Base-by-base conservation (phyloP, 208 protist genomes). In the Zelonia costaricensis region DNA sequence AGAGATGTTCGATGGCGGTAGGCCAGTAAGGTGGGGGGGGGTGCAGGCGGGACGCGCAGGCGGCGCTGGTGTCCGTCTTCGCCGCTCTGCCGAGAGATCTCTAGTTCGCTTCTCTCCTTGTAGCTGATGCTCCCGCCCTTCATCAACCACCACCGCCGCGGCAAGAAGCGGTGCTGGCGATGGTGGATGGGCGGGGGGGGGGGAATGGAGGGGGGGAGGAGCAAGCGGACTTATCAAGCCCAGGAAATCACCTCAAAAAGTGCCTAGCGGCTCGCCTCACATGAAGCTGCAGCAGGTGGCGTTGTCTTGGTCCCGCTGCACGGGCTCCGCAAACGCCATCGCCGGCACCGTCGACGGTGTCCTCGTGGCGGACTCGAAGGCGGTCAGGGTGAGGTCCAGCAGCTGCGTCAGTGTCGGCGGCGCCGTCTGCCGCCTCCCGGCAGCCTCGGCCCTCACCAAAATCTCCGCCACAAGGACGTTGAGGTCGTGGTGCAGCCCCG, bases 401-500 rank as follows among this genome's bases (percentile, higher is more conserved):
- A 91, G 73, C 62, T 94, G 88, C 46, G 43, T 33, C 7, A 92
- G 66, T 13, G 77, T 78, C 10, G 82, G 84, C 6, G 69, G 55
- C 3, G 55, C 42, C 3, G 71, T 66, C 30, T 63, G 47, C 15
- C 65, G 71, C 25, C 35, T 45, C 9, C 49, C 51, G 2, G 69
- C 74, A 0, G 69, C 75, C 43, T 84, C 59, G n/a, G 82, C 78
- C 20, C 78, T 76, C 15, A 78, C 51, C 31, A 90, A 31, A 3
- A 94, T 54, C 42, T 92, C 81, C 3, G 58, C 68, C 1, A 91
- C 72, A 25, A 94, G 53, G 48, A 80, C 68, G 63, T 94, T 88
- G 27, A 94, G 18, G 52, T 87, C 76, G 23, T 74, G 67, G 56
- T 91, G 88, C 43, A 87, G 76, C 18, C 20, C 58, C 1, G 73